Percentiles rank a stretch among this genome's conserved stretches.
phyloP scores from a whole-genome alignment of 1,284 basidiomycete genomes.

The Ceratobasidium papillatum region DNA sequence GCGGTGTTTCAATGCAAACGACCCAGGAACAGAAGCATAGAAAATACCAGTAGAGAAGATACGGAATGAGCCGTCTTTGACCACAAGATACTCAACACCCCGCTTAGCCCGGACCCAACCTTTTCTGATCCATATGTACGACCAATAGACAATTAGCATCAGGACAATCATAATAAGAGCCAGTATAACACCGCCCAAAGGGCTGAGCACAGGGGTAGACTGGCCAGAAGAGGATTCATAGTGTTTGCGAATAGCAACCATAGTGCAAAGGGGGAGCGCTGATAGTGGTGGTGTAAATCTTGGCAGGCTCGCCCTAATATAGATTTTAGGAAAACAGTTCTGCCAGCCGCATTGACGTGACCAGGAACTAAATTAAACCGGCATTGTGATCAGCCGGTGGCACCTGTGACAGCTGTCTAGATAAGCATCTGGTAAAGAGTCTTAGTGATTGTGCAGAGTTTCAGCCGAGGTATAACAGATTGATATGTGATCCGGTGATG shows the following conservation, averaged over 20 bases:
- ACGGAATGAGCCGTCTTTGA: not conserved
- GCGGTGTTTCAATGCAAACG: not conserved
- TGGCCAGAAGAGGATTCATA: too few species aligned
- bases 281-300: too few species aligned
- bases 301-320: too few species aligned
- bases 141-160: not conserved
- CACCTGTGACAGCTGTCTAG: conserved; percentile 1
- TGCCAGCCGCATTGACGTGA: not conserved
- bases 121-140: not conserved
- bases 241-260: too few species aligned
- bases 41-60: not conserved
- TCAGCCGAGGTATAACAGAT: not conserved
- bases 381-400: not conserved
- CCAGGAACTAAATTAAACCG: not conserved
- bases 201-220: too few species aligned
- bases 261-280: too few species aligned
- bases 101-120: not conserved
- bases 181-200: too few species aligned
- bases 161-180: not conserved
- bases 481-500: not conserved
- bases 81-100: not conserved
- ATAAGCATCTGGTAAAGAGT: not conserved
- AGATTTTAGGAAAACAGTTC: too few species aligned
- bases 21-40: not conserved
- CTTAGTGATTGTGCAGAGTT: not conserved